These are phyloP conservation scores for Fusarium paranaense DNA, from an alignment of 2,329 filamentous ascomycete species.

Conservation along the genomic window DNA sequence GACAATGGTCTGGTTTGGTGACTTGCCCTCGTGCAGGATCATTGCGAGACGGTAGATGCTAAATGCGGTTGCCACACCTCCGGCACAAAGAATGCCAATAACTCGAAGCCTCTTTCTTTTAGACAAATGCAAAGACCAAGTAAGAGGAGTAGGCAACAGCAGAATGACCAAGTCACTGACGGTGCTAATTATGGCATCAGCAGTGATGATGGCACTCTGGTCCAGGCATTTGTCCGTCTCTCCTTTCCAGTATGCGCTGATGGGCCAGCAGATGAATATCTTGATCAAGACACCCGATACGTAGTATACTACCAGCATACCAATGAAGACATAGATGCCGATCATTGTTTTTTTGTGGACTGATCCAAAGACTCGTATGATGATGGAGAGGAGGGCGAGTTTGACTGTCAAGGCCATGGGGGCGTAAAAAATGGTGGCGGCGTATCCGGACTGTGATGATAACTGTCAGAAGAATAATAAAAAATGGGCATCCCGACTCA, in stretches of 20 bases:
- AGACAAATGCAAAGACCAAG: conserved; percentile 30
- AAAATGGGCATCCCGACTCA: conserved; percentile 2
- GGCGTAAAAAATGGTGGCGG: conserved; percentile 58
- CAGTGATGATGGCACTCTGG: conserved; percentile 41
- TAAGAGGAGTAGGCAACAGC: conserved; percentile 26
- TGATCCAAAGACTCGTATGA: conserved; percentile 55
- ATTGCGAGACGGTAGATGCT: conserved; percentile 32
- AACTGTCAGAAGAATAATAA: background rate
- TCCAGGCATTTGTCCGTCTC: conserved; percentile 49
- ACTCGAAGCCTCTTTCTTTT: conserved; percentile 26
- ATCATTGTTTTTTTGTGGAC: conserved; percentile 53
- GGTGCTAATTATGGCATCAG: conserved; percentile 34
- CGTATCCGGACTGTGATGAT: conserved; percentile 51
- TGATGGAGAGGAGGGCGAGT: conserved; percentile 56
- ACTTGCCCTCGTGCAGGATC: conserved; percentile 27
- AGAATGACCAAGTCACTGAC: conserved; percentile 33
- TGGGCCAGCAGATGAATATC: conserved; percentile 56
- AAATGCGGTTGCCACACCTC: conserved; percentile 29
- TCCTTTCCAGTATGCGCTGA: conserved; percentile 54
- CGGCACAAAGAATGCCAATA: conserved; percentile 34
- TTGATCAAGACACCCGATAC: conserved; percentile 55
- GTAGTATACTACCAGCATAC: conserved; percentile 54
- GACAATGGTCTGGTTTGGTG: conserved; percentile 24
- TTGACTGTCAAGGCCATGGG: conserved; percentile 58
- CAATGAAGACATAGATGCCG: conserved; percentile 53